Base-by-base conservation (phyloP, 2,329 filamentous ascomycete genomes). In the Leptographium lundbergii region DNA sequence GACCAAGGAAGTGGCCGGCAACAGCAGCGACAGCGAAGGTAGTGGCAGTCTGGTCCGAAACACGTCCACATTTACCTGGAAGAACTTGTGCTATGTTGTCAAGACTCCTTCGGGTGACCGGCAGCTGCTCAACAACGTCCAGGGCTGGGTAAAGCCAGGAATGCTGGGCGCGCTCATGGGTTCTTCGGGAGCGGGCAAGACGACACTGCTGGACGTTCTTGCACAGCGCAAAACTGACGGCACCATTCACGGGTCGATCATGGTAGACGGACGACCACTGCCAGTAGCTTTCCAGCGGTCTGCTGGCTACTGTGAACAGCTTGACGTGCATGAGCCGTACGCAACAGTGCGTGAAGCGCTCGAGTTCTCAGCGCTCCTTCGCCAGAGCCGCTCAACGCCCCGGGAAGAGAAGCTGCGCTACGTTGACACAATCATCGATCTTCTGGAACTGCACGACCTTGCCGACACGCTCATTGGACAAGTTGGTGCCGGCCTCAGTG, bases 141-240 rank as follows among this genome's bases (percentile, higher is more conserved):
- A 91, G 63, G 90, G 89, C 3, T 95, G 87, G 83, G 87, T 91
- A 59, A 89, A 89, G 70, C 88, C 89, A 1, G 88, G 88, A 53
- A 90, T 85, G 63, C 71, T 91, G 24, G 89, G 85, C 3, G 88
- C 87, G 5, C 75, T 92, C n/a, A 89, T 91, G 88, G 86, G 88
- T 66, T 82, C 87, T 1, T 88, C 85, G 13, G 89, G 88, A 63
- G 89, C 90, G 19, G 89, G 90, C 57, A 95, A 95, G 72, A 95
- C 89, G 0, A 94, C 89, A 0, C 78, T 95, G 3, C 75, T 95
- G 7, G 90, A 95, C 69, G 87, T 90, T 2, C 78, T 95, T 36
- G 90, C 89, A 6, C 88, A 87, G 61, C 82, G 88, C 65, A 87
- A 88, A 60, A 90, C 86, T 0, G 88, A 89, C 72, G 88, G 88